A percentile compares a stretch with the other conserved stretches of the same genome.
Conservation (phyloP, 345 rosid species). For the Eutrema yunnanense region DNA sequence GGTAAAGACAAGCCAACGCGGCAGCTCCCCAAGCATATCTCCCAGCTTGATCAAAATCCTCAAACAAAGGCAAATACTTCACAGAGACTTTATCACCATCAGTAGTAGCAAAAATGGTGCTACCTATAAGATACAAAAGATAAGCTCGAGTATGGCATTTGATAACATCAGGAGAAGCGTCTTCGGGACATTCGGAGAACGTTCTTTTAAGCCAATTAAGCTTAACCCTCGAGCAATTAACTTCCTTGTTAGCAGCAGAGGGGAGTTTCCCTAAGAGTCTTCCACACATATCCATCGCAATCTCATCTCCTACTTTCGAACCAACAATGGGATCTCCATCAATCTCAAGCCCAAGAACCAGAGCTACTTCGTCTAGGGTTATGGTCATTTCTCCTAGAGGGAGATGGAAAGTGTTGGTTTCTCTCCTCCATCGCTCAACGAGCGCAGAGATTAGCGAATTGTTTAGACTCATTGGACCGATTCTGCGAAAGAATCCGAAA, state of each 20-base stretch:
- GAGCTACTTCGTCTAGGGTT: conserved; percentile 50
- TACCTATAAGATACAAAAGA: conserved; percentile 65
- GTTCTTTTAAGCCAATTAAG: conserved; percentile 70
- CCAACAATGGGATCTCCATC: conserved; percentile 75
- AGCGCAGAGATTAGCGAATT: conserved; percentile 61
- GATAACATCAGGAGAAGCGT: conserved; percentile 43
- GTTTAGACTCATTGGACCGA: conserved; percentile 66
- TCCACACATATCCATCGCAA: conserved; percentile 39
- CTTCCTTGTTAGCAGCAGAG: conserved; percentile 44
- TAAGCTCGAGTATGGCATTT: conserved; percentile 59
- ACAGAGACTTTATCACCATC: conserved; percentile 84
- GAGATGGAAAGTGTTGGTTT: conserved; percentile 63
- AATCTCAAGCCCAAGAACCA: conserved; percentile 59
- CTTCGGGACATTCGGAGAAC: conserved; percentile 56
- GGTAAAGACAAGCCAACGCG: conserved; percentile 51
- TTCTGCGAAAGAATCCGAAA: conserved; percentile 50
- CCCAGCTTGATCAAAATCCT: conserved; percentile 61
- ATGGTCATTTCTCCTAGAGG: conserved; percentile 64
- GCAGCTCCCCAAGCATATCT: conserved; percentile 78
- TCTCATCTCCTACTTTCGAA: conserved; percentile 33
- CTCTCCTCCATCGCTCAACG: conserved; percentile 77
- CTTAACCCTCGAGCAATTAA: conserved; percentile 79
- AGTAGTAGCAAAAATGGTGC: conserved; percentile 73
- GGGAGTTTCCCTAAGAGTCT: conserved; percentile 51
- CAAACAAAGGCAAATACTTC: conserved; percentile 68